phyloP scores from a whole-genome alignment of 345 rosid genomes.

The Atalantia buxifolia region DNA sequence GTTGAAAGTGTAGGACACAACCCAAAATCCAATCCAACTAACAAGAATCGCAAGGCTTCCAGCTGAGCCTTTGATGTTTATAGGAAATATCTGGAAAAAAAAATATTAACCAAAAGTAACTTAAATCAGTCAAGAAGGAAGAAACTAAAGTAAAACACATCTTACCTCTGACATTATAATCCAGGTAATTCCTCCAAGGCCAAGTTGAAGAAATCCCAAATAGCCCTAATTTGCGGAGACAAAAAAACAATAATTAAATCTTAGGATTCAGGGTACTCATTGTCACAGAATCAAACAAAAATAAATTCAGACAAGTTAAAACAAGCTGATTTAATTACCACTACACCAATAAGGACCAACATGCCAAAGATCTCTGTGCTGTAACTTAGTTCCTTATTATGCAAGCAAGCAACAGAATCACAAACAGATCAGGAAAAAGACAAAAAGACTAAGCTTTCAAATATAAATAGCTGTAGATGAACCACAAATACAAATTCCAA shows the following conservation, averaged over 20 bases:
- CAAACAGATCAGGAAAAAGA: neutral
- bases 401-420: conserved; percentile 1
- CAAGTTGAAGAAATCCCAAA: conserved; percentile 46
- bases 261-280: neutral
- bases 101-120: neutral
- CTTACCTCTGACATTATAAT: conserved; percentile 66
- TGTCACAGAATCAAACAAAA: neutral
- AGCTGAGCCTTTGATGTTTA: conserved; percentile 51
- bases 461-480: neutral
- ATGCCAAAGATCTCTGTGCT: conserved; percentile 10
- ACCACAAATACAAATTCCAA: conserved; percentile 38
- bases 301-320: neutral
- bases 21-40: conserved; percentile 53
- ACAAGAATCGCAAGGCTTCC: conserved; percentile 48
- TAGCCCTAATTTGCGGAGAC: conserved; percentile 31
- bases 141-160: neutral
- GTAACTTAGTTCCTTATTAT: conserved; percentile 23
- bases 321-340: conserved; percentile 25
- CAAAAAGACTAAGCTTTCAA: neutral
- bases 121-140: neutral
- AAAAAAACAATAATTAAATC: neutral
- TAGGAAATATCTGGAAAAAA: conserved; percentile 41
- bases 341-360: conserved; percentile 37
- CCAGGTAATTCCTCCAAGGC: conserved; percentile 72
- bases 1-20: conserved; percentile 42